A percentile compares a stretch with the other conserved stretches of the same genome.
Conservation (phyloP, 2,329 filamentous ascomycete genomes). For the Helotiales sp. region DNA sequence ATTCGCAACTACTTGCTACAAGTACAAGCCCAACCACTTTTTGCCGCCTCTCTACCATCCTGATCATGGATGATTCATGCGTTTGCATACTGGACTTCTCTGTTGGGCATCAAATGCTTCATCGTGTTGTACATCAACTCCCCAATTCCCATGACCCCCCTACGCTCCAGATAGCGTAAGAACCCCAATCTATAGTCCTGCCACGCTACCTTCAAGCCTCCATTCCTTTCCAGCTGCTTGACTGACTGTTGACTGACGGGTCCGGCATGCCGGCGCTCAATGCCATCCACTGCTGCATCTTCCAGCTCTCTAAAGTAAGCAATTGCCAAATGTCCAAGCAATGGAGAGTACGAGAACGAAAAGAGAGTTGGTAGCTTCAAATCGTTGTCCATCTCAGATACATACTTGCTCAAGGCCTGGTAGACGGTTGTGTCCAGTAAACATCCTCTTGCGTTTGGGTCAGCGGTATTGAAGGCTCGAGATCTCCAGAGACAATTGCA, state of each 20-base stretch:
- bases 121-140: conserved; percentile 80
- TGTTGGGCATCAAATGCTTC: conserved; percentile 62
- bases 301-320: conserved; percentile 56
- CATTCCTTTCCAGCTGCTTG: conserved; percentile 58
- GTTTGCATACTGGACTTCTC: conserved; percentile 11
- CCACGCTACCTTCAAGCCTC: conserved; percentile 69
- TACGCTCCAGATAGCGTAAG: conserved; percentile 63
- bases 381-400: conserved; percentile 47
- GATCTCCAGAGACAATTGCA: conserved; percentile 82
- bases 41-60: neutral
- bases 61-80: no score
- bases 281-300: conserved; percentile 47
- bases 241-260: conserved; percentile 72
- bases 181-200: conserved; percentile 75
- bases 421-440: conserved; percentile 48
- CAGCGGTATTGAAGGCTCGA: conserved; percentile 65
- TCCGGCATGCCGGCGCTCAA: conserved; percentile 57
- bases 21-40: no score
- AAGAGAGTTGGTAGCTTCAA: conserved; percentile 52
- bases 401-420: conserved; percentile 47
- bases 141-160: conserved; percentile 65
- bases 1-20: neutral
- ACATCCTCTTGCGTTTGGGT: conserved; percentile 60
- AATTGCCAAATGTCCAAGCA: conserved; percentile 56
- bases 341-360: conserved; percentile 58